A percentile compares a stretch with the other conserved stretches of the same genome.
Conservation (phyloP, 108 stramenopile genomes). For the Nannochloropsis salina region DNA sequence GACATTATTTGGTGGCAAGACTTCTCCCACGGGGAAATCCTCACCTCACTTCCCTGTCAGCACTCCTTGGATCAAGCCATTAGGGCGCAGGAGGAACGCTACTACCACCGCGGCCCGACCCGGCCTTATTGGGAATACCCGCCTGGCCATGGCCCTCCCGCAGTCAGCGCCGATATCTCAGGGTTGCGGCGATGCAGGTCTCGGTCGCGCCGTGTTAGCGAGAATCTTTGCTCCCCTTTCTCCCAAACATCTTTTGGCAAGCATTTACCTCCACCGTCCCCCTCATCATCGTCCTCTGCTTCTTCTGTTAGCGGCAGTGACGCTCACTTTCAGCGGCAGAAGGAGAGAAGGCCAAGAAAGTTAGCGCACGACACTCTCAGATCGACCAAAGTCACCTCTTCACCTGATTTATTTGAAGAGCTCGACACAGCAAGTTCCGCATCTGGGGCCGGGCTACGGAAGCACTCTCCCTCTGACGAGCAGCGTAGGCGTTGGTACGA, state of each 20-base stretch:
- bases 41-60: neutral
- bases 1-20: constrained; percentile 18
- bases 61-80: constrained; percentile 13
- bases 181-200: neutral
- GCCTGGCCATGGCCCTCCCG: neutral
- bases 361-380: neutral
- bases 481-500: neutral
- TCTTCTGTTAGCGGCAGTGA: neutral
- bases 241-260: neutral
- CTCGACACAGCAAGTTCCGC: too few relatives aligned
- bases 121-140: neutral
- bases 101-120: neutral
- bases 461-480: neutral
- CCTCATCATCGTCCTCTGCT: neutral
- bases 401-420: neutral
- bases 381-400: too few relatives aligned
- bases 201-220: neutral
- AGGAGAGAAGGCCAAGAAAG: neutral
- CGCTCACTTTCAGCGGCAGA: neutral
- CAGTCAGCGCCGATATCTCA: neutral
- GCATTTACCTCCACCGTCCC: neutral
- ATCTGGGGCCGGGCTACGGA: neutral
- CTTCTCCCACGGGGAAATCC: constrained; percentile 19
- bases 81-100: neutral
- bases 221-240: neutral